Evolutionary conservation across 1,139 yeast species (phyloP), one percentile per base, ranked within the genome.

Genomic region (Taiozyma onychis): DNA sequence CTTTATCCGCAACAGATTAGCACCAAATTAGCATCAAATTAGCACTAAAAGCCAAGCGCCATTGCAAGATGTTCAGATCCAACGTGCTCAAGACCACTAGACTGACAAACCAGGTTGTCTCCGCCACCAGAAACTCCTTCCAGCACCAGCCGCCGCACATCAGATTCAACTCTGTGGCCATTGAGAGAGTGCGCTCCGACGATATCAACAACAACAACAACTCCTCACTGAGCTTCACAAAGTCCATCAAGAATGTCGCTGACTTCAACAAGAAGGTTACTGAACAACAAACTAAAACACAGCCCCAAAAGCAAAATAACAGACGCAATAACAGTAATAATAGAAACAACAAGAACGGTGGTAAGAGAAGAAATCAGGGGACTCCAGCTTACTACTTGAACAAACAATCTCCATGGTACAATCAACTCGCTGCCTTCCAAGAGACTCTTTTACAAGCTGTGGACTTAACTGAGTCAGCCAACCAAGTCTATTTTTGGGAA

Each of bases 351-450:
- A 60, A 49, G 69, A 66, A 48, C 63, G 60, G 48, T 65, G 63
- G 45, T 65, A 64, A 44, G 62, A 63, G 45, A 63, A 51, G 45
- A 11, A 51, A 49, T 16, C 64, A 48, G 62, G 60, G 43, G 61
- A 51, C 46, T 22, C 56, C 54, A 27, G 58, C 52, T 21, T 59
- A 60, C 24, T 54, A 62, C 14, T 55, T 65, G 13, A 61, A 60
- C 39, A 60, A 64, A 42, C 69, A 72, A 22, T 70, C 74, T 3
- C 76, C 76, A 32, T 71, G 72, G 72, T 69, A 57, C 49, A 68
- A 68, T 51, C 72, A 72, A 50, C 66, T 71, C 14, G 56, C 70
- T 43, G 76, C 78, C 3, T 76, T 75, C 57, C 80, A 75, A 56
- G 78, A 76, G 51, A 73, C 75, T 55, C 67, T 76, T 8, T 60